Evolutionary conservation across 257 asterid genomes (phyloP).

Genomic region (Rehmannia glutinosa): DNA sequence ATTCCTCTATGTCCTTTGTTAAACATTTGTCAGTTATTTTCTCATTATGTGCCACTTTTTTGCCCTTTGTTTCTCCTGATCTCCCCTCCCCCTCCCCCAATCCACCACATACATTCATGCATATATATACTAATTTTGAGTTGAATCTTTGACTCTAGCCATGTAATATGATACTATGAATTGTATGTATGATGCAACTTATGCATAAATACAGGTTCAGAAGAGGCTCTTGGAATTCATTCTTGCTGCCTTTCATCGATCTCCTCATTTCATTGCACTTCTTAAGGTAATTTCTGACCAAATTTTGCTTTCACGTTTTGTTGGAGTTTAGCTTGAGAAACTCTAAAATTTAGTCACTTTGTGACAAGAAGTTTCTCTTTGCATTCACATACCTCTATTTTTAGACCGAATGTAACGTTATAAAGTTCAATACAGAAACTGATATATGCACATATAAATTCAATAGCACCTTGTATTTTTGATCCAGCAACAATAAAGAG

Average conservation of each 20-base stretch:
- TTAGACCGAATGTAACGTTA: not conserved
- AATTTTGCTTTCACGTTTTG: not conserved
- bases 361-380: not conserved
- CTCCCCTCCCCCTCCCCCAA: no score
- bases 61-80: no score
- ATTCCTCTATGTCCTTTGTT: not conserved
- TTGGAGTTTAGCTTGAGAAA: not conserved
- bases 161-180: no score
- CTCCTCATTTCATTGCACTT: constrained; percentile 82
- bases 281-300: constrained; percentile 56
- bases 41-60: not conserved
- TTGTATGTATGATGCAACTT: no score
- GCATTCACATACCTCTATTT: not conserved
- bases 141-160: no score
- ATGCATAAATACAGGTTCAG: constrained; percentile 53
- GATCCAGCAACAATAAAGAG: no score
- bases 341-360: not conserved
- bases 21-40: not conserved
- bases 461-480: no score
- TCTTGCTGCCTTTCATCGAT: constrained; percentile 75
- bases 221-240: constrained; percentile 83
- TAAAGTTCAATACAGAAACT: not conserved
- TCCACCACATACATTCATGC: no score
- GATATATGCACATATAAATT: no score
- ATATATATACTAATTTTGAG: no score